These are phyloP conservation scores for Poa pratensis DNA, from an alignment of 176 grass and related monocot genomes.

Conservation along the genomic window DNA sequence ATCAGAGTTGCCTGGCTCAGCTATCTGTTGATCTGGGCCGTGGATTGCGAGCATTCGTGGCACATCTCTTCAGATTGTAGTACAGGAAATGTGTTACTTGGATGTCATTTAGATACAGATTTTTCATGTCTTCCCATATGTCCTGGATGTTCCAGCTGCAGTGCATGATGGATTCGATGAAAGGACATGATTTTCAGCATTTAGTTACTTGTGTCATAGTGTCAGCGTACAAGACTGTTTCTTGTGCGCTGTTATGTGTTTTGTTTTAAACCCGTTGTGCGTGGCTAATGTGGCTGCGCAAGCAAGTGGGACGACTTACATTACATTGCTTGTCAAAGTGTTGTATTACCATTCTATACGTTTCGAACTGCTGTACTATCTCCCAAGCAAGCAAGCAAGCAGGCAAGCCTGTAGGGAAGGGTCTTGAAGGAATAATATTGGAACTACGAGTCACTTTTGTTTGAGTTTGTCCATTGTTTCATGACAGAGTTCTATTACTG, in stretches of 20 bases:
- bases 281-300: neutral
- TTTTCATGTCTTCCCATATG: neutral
- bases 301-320: constrained; percentile 10
- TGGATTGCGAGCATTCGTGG: constrained; percentile 11
- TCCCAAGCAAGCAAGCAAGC: constrained; percentile 11
- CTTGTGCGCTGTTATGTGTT: neutral
- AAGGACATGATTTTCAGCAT: constrained; percentile 31
- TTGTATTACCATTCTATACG: neutral
- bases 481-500: neutral
- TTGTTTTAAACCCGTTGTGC: neutral
- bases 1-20: constrained; percentile 28
- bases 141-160: constrained; percentile 46
- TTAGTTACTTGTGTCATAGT: neutral
- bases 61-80: constrained; percentile 22
- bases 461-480: neutral
- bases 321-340: neutral
- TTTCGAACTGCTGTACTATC: neutral
- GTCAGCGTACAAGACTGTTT: neutral
- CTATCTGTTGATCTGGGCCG: constrained; percentile 39
- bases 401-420: neutral
- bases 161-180: constrained; percentile 47
- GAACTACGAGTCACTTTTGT: neutral
- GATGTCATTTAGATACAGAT: constrained; percentile 36
- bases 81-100: neutral
- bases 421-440: neutral